A percentile compares a stretch with the other conserved stretches of the same genome.
phyloP scores from a whole-genome alignment of 2,329 filamentous ascomycete genomes.

The Biscogniauxia marginata region DNA sequence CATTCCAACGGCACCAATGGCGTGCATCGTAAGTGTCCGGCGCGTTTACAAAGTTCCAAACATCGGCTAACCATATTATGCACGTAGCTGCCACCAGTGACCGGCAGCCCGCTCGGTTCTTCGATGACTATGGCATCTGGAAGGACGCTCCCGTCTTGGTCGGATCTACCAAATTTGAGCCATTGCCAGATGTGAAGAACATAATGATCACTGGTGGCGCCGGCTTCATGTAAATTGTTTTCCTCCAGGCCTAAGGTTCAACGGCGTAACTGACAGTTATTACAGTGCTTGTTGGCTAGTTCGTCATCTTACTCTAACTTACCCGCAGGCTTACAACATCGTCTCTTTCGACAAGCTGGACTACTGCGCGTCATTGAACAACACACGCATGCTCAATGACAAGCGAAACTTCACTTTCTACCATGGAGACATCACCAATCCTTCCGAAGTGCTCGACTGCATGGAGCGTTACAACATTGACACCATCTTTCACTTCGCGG shows the following conservation, averaged over 20 bases:
- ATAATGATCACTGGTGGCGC: constrained; percentile 83
- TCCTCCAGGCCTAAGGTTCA: constrained; percentile 1
- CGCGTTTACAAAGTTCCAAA: not conserved
- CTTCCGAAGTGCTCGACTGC: constrained; percentile 66
- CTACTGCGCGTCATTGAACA: constrained; percentile 79
- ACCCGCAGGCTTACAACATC: constrained; percentile 72
- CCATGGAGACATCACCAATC: constrained; percentile 74
- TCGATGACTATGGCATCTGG: constrained; percentile 65
- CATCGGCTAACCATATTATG: constrained; percentile 8
- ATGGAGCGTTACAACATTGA: constrained; percentile 72
- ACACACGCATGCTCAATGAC: constrained; percentile 67
- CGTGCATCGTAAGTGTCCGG: constrained; percentile 23
- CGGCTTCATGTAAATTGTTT: constrained; percentile 71
- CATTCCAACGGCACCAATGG: constrained; percentile 27
- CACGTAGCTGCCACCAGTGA: constrained; percentile 1
- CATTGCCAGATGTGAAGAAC: constrained; percentile 68
- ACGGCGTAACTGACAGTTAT: constrained; percentile 19
- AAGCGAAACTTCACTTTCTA: constrained; percentile 75
- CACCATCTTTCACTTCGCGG: constrained; percentile 80
- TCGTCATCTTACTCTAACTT: constrained; percentile 72
- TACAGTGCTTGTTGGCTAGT: constrained; percentile 78
- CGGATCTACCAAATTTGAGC: constrained; percentile 69
- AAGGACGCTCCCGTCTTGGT: constrained; percentile 67
- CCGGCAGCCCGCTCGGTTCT: constrained; percentile 40
- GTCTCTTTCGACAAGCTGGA: constrained; percentile 84